Evolutionary conservation across 768 basidiomycete genomes (phyloP).

Genomic region (Tubosaeta sp.): DNA sequence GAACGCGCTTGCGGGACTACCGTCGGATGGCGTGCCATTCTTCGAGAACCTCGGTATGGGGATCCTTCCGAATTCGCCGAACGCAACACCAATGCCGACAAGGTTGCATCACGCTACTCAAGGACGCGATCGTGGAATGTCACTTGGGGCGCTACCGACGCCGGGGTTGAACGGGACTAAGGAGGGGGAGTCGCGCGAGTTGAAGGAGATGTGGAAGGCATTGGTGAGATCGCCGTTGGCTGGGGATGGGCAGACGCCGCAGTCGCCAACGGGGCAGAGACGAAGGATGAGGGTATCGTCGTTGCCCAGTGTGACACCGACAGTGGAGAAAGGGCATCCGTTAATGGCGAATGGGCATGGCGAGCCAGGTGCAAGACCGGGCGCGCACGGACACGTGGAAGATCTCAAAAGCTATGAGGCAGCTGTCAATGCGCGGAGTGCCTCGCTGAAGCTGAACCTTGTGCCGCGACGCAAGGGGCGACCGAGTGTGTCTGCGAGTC

Average conservation of each 20-base stretch:
- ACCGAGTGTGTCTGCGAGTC: constrained; percentile 14
- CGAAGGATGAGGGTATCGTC: constrained; percentile 58
- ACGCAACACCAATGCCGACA: constrained; percentile 46
- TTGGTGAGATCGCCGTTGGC: constrained; percentile 65
- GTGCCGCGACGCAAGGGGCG: constrained; percentile 38
- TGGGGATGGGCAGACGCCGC: constrained; percentile 17
- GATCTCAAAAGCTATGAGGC: constrained; percentile 72
- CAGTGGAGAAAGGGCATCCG: constrained; percentile 26
- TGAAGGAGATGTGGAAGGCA: constrained; percentile 71
- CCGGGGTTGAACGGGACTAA: constrained; percentile 31
- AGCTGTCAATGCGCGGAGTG: constrained; percentile 65
- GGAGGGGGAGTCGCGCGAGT: constrained; percentile 40
- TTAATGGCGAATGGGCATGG: constrained; percentile 18
- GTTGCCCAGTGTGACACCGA: constrained; percentile 69
- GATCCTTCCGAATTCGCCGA: constrained; percentile 36
- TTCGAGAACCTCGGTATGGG: constrained; percentile 39
- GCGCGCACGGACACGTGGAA: constrained; percentile 46
- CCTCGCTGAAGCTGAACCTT: constrained; percentile 56
- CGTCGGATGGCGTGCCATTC: constrained; percentile 58
- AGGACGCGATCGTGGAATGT: constrained; percentile 22
- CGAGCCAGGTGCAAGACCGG: constrained; percentile 32
- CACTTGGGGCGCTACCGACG: constrained; percentile 28
- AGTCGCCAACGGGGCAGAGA: constrained; percentile 27
- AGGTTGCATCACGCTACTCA: constrained; percentile 22
- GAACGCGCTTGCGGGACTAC: constrained; percentile 58